phyloP scores from a whole-genome alignment of 2,329 filamentous ascomycete genomes.

The Tetracladium maxilliforme region DNA sequence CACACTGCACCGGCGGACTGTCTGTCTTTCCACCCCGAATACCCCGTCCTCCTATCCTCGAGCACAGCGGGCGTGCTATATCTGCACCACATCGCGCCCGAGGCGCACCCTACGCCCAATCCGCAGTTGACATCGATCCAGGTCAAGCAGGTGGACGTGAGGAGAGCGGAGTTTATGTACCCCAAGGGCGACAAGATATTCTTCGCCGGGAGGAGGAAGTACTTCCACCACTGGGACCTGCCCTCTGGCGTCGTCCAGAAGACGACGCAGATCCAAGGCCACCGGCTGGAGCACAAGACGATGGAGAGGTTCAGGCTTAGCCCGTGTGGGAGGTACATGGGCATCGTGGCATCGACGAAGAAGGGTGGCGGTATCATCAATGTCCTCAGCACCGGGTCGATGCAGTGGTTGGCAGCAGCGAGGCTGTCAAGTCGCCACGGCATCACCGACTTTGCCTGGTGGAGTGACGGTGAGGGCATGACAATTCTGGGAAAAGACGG shows the following conservation, averaged over 20 bases:
- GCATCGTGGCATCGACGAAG: conserved; percentile 60
- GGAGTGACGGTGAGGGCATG: conserved; percentile 69
- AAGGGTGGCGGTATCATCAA: conserved; percentile 87
- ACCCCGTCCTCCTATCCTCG: conserved; percentile 79
- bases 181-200: conserved; percentile 66
- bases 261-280: conserved; percentile 59
- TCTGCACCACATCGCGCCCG: conserved; percentile 75
- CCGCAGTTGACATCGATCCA: conserved; percentile 84
- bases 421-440: conserved; percentile 71
- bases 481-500: conserved; percentile 75
- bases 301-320: conserved; percentile 88
- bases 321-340: conserved; percentile 77
- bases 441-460: conserved; percentile 87
- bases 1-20: conserved; percentile 71
- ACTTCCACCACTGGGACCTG: conserved; percentile 92
- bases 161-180: conserved; percentile 66
- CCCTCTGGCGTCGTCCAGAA: conserved; percentile 71
- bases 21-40: conserved; percentile 77
- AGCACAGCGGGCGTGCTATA: conserved; percentile 75
- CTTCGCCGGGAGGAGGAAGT: conserved; percentile 74
- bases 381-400: conserved; percentile 61
- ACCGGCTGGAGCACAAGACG: conserved; percentile 66
- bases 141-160: conserved; percentile 69
- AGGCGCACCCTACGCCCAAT: conserved; percentile 63
- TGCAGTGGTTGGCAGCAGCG: conserved; percentile 78